phyloP scores from a whole-genome alignment of 306 rosid genomes.

The Prunus fruticosa region DNA sequence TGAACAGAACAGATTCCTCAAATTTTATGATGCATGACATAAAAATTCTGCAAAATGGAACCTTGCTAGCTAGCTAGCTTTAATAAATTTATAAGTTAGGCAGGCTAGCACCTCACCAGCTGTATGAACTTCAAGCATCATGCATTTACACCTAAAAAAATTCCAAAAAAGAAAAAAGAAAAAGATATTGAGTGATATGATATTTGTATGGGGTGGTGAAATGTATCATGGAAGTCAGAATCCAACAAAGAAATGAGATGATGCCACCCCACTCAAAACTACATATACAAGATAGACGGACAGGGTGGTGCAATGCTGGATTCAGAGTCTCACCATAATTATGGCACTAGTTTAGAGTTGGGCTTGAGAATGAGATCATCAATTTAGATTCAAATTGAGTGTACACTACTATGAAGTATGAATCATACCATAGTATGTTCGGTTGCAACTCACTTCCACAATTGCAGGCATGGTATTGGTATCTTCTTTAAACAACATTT shows the following conservation, averaged over 20 bases:
- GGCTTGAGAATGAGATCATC: neutral
- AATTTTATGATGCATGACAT: constrained; percentile 8
- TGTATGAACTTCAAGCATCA: neutral
- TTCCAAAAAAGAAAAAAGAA: too few relatives aligned
- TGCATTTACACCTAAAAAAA: too few relatives aligned
- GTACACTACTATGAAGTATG: constrained; percentile 6
- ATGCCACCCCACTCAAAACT: constrained; percentile 18
- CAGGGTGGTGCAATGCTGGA: constrained; percentile 5
- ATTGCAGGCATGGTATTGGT: constrained; percentile 20
- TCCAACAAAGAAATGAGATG: constrained; percentile 20
- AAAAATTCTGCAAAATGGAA: constrained; percentile 13
- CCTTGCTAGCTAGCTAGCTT: constrained; percentile 3
- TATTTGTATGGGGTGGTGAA: neutral
- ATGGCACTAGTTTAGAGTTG: neutral
- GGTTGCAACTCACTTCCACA: neutral
- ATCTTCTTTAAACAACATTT: constrained; percentile 26
- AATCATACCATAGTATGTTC: neutral
- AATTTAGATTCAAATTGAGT: neutral
- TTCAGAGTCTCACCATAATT: constrained; percentile 7
- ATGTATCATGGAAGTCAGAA: constrained; percentile 18
- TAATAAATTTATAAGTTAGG: constrained; percentile 28
- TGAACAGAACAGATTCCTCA: constrained; percentile 27
- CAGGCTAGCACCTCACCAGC: constrained; percentile 24
- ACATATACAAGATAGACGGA: neutral
- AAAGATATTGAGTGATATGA: too few relatives aligned